Base-by-base conservation (phyloP, 345 rosid species). In the Brassica incana region DNA sequence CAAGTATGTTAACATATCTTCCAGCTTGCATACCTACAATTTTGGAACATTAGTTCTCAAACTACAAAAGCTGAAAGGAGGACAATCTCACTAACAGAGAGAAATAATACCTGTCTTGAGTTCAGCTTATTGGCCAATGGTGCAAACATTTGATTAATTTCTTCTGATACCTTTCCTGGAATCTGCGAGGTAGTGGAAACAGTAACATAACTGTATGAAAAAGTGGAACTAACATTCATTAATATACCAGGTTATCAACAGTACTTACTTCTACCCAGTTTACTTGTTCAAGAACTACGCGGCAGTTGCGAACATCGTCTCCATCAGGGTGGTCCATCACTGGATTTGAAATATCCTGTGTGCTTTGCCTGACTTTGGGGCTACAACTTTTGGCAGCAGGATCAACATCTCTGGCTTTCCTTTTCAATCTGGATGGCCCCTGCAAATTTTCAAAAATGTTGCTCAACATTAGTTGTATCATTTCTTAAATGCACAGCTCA, bases 241-340 rank as follows among this genome's bases (percentile, higher is more conserved):
- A 29, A 69, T n/a, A 35, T 72, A 81, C 10, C 78, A 76, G 67
- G 45, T 50, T 68, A 68, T 74, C 62, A 75, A 65, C 30, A 75
- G 74, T 29, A 78, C 91, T 67, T 87, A 91, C 99, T 80, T 90
- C 91, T 74, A 81, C 75, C 94, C 89, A 86, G 62, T 86, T 85
- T 79, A 79, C 56, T 68, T 78, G 43, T 72, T 69, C 60, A 66
- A 69, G 83, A 78, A 77, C 79, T 77, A 77, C 82, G 8, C 8
- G 61, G 80, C 73, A 78, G 79, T 80, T 32, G 16, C 67, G 79
- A 78, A 58, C 81, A 73, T 66, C 29, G 50, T 65, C 81, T 80
- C 77, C 86, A 81, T 79, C 38, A 66, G 75, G 72, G 82, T 69
- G 68, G 77, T 80, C 88, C 72, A 75, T 61, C 29, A 76, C 87